Conservation (phyloP, 352 stramenopile genomes). For the Achlya hypogyna region DNA sequence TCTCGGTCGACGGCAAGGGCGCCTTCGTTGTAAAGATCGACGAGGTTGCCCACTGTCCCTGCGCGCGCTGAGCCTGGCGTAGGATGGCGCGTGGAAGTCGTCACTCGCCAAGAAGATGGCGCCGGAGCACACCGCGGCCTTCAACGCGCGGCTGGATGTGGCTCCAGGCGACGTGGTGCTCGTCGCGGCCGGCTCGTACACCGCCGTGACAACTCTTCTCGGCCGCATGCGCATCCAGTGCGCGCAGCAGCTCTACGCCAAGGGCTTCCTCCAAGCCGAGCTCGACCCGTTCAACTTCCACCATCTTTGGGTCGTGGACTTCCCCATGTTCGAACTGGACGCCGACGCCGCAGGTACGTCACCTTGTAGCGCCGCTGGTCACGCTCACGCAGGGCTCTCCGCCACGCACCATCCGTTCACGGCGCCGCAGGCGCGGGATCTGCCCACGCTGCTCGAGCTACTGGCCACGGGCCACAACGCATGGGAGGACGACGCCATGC, state of each 20-base stretch:
- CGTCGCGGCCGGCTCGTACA: constrained; percentile 46
- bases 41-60: background rate
- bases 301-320: constrained; percentile 79
- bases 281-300: constrained; percentile 60
- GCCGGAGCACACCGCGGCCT: constrained; percentile 24
- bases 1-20: constrained; percentile 20
- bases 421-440: constrained; percentile 41
- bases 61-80: background rate
- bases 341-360: constrained; percentile 30
- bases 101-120: constrained; percentile 58
- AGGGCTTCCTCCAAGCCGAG: constrained; percentile 50
- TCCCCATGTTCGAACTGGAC: constrained; percentile 79
- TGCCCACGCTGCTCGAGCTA: constrained; percentile 37
- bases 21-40: constrained; percentile 66
- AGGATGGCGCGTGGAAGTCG: constrained; percentile 51
- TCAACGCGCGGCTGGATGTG: constrained; percentile 41
- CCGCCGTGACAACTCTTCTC: constrained; percentile 43
- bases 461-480: constrained; percentile 32
- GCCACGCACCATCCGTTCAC: constrained; percentile 85
- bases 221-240: constrained; percentile 59
- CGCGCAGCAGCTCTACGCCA: constrained; percentile 46
- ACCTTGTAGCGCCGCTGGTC: background rate
- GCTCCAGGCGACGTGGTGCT: constrained; percentile 62
- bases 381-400: constrained; percentile 38
- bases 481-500: constrained; percentile 37